Evolutionary conservation across 75 land plant genomes (phyloP).

Genomic region (Sequoia sempervirens): DNA sequence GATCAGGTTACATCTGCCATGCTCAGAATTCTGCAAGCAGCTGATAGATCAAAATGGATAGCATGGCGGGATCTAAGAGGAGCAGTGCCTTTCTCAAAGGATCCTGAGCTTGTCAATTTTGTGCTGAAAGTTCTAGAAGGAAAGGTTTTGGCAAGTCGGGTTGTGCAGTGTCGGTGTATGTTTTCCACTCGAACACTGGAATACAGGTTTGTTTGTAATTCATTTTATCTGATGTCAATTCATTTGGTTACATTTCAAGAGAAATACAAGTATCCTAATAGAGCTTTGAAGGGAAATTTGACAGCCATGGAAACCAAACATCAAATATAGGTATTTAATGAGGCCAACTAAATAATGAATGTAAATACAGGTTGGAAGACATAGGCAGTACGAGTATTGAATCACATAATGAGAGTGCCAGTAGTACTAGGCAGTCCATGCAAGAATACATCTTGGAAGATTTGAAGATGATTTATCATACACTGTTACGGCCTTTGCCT

Average conservation of each 20-base stretch:
- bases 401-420: background rate
- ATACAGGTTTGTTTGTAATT: slow-evolving; percentile 41
- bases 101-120: slow-evolving; percentile 54
- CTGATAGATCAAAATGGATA: slow-evolving; percentile 46
- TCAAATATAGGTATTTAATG: background rate
- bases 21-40: slow-evolving; percentile 47
- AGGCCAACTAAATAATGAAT: background rate
- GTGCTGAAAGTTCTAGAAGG: slow-evolving; percentile 54
- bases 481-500: slow-evolving; percentile 36
- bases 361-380: background rate
- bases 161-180: slow-evolving; percentile 44
- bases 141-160: slow-evolving; percentile 27
- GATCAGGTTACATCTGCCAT: slow-evolving; percentile 31
- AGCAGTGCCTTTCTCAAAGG: slow-evolving; percentile 36
- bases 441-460: slow-evolving; percentile 33
- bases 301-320: background rate
- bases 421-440: slow-evolving; percentile 5
- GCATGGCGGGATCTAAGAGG: slow-evolving; percentile 54
- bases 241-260: background rate
- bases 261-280: background rate
- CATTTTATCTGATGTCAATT: background rate
- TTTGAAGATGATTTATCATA: slow-evolving; percentile 40
- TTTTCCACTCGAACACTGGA: slow-evolving; percentile 46
- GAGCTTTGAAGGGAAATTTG: slow-evolving; percentile 1
- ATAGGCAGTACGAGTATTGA: background rate